Base-by-base conservation (phyloP, 2,329 filamentous ascomycete genomes). In the Orbilia brochopaga region DNA sequence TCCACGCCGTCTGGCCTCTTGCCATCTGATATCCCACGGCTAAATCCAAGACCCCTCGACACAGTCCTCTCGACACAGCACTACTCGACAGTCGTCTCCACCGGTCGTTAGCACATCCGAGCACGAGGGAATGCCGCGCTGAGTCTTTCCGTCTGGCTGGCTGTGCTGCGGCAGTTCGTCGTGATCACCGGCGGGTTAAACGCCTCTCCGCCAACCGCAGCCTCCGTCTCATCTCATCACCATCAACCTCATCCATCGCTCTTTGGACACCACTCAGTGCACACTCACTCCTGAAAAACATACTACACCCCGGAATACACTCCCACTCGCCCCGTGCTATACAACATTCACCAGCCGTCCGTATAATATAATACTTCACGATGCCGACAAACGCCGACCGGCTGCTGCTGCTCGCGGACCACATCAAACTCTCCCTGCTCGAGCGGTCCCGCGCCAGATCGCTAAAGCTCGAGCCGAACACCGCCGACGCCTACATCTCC, bases 401-500 rank as follows among this genome's bases (percentile, higher is more conserved):
- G 80, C 88, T 97, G 75, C 91, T 92, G 79, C 88, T 97, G 60
- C 87, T 97, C 66, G 91, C 92, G 77, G 94, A 99, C 81, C 93
- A 97, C 81, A 90, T 97, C 83, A 97, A 97, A 81, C 86, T 97
- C 73, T 96, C 92, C 13, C 85, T 99, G 15, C 87, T 97, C 24
- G 94, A 97, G 82, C 88, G 93, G 67, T 89, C 96, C 81, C 88
- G 93, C 67, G 91, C 92, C 54, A 87, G 91, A 77, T 90, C 87
- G 13, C 85, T 96, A 50, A 88, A 91, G 75, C 85, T 96, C 63
- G 86, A 91, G 69, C 86, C 86, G 56, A 89, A 89, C 78, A 87
- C 88, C 19, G 91, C 96, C 80, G 92, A 97, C 81, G 89, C 89
- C 44, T 90, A 96, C 79, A 92, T 97, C 75, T 90, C 90, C 15